Percentiles rank a stretch among this genome's conserved stretches.
Conservation (phyloP, 1,284 basidiomycete species). For the Prillingera fragicola region DNA sequence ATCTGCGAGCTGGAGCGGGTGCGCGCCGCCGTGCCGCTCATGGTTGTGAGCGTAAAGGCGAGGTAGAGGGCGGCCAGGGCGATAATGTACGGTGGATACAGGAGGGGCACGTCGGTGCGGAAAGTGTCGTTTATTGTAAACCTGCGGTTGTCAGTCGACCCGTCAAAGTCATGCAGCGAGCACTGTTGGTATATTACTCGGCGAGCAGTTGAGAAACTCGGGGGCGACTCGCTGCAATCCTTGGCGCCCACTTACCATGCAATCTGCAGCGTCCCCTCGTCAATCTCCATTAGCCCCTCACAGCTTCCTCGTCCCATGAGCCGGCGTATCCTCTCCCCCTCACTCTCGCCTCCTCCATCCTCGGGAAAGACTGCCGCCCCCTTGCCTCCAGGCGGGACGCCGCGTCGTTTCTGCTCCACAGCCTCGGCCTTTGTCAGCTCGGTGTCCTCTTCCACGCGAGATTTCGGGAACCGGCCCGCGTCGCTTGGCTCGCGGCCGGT, state of each 20-base stretch:
- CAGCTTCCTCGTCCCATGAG: constrained; percentile 44
- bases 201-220: not conserved
- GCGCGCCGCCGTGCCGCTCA: constrained; percentile 33
- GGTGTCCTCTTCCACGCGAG: constrained; percentile 37
- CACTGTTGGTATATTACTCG: too few species aligned
- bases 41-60: constrained; percentile 53
- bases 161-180: not conserved
- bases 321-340: constrained; percentile 34
- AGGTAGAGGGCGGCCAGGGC: constrained; percentile 87
- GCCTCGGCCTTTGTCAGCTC: constrained; percentile 32
- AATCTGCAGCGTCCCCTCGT: constrained; percentile 51
- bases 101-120: constrained; percentile 78
- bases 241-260: constrained; percentile 46
- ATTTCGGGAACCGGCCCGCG: constrained; percentile 36
- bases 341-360: constrained; percentile 26
- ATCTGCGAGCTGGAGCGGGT: constrained; percentile 47
- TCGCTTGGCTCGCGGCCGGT: constrained; percentile 54
- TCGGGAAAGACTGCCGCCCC: constrained; percentile 4
- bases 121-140: constrained; percentile 96
- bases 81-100: constrained; percentile 90
- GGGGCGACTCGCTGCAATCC: too few species aligned
- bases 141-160: constrained; percentile 52
- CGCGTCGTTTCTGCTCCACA: constrained; percentile 28
- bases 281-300: constrained; percentile 49
- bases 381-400: constrained; percentile 9